Conservation (phyloP, 2,329 filamentous ascomycete genomes). For the Hymenoscyphus linearis region DNA sequence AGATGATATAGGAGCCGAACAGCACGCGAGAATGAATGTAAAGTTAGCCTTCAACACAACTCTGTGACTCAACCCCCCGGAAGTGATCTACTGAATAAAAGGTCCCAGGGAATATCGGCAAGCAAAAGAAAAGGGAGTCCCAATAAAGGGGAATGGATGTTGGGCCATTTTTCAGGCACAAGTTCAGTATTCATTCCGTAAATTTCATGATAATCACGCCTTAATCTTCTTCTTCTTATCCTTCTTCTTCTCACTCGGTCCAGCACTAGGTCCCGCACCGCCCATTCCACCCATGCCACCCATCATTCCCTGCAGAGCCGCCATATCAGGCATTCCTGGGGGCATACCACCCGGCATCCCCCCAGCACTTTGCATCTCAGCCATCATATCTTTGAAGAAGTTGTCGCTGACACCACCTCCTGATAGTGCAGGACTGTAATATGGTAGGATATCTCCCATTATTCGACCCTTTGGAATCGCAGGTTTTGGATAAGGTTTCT, state of each 20-base stretch:
- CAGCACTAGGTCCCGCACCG: constrained; percentile 25
- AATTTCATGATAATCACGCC: neutral
- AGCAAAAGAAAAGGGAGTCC: neutral
- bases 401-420: constrained; percentile 94
- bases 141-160: neutral
- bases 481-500: constrained; percentile 64
- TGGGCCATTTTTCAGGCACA: neutral
- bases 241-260: constrained; percentile 40
- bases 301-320: constrained; percentile 50
- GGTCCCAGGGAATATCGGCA: neutral
- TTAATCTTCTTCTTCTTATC: constrained; percentile 33
- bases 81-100: neutral
- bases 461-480: constrained; percentile 87
- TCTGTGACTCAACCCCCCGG: neutral
- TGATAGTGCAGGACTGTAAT: constrained; percentile 83
- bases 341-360: constrained; percentile 10
- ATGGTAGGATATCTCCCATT: constrained; percentile 75
- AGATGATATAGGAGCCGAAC: neutral
- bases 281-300: constrained; percentile 21
- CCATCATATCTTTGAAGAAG: constrained; percentile 94
- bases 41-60: neutral
- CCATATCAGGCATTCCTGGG: constrained; percentile 34
- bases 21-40: neutral
- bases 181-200: neutral
- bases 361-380: constrained; percentile 62